Percentiles rank a stretch among this genome's conserved stretches.
Conservation (phyloP, 805 yeast genomes). For the Metahyphopichia silvanorum region DNA sequence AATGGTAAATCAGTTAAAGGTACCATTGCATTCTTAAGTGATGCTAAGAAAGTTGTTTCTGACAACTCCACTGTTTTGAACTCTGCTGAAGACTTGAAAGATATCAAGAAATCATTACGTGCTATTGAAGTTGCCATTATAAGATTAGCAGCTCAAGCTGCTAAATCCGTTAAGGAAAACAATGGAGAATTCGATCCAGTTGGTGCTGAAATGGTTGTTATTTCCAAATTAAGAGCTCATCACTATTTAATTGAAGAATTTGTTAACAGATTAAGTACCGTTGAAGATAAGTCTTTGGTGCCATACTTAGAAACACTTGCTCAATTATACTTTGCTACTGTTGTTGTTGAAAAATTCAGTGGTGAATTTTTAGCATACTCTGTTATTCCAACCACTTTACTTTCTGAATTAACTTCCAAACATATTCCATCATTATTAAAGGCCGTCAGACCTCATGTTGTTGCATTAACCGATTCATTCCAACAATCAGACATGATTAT, state of each 20-base stretch:
- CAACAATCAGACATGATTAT: constrained; percentile 72
- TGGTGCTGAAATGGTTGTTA: constrained; percentile 33
- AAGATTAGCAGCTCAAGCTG: constrained; percentile 28
- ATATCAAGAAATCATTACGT: constrained; percentile 26
- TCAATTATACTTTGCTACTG: constrained; percentile 29
- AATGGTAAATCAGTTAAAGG: constrained; percentile 31
- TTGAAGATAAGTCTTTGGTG: constrained; percentile 18
- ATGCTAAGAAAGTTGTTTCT: constrained; percentile 11
- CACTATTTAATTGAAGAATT: constrained; percentile 36
- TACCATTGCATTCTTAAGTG: constrained; percentile 32
- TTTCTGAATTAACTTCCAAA: constrained; percentile 13
- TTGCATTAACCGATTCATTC: constrained; percentile 78
- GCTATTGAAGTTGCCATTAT: constrained; percentile 41
- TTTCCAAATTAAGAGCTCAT: constrained; percentile 43
- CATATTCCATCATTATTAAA: constrained; percentile 26
- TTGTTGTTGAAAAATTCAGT: constrained; percentile 31
- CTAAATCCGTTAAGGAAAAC: constrained; percentile 21
- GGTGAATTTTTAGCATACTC: constrained; percentile 36
- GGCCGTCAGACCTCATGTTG: constrained; percentile 54
- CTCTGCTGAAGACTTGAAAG: constrained; percentile 21
- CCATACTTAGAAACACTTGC: constrained; percentile 31
- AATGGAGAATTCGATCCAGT: constrained; percentile 32
- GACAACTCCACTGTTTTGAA: constrained; percentile 28
- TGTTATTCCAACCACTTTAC: constrained; percentile 28
- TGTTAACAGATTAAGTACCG: constrained; percentile 17